phyloP scores from a whole-genome alignment of 2,329 filamentous ascomycete species.

The Penicillium occitanis region DNA sequence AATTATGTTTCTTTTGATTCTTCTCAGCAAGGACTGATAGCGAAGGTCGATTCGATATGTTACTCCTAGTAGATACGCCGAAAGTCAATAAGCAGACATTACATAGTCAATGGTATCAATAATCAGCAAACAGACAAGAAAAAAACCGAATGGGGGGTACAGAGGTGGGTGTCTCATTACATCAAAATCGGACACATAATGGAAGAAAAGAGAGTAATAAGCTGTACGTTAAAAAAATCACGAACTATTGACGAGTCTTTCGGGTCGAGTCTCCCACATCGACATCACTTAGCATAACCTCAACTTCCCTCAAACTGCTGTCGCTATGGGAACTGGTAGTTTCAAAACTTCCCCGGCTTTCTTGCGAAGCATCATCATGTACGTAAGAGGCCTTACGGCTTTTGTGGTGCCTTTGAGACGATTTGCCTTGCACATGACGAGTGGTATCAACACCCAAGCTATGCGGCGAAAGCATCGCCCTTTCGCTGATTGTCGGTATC shows the following conservation, averaged over 20 bases:
- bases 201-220: neutral
- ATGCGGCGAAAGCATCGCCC: constrained; percentile 10
- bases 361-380: constrained; percentile 32
- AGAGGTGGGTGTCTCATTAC: neutral
- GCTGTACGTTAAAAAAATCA: neutral
- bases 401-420: neutral
- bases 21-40: neutral
- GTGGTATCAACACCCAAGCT: neutral
- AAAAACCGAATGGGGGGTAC: neutral
- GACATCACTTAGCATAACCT: constrained; percentile 35
- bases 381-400: constrained; percentile 23
- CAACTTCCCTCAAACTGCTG: constrained; percentile 30
- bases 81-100: neutral
- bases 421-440: neutral
- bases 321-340: constrained; percentile 25
- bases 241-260: constrained; percentile 25
- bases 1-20: neutral
- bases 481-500: constrained; percentile 17
- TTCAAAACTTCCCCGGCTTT: constrained; percentile 29
- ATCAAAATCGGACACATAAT: neutral
- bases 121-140: neutral
- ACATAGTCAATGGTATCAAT: neutral
- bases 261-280: constrained; percentile 35
- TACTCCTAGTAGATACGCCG: neutral
- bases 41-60: neutral